A percentile compares a stretch with the other conserved stretches of the same genome.
Evolutionary conservation across 2,329 filamentous ascomycete species (phyloP).

Genomic region (Talaromyces rugulosus): DNA sequence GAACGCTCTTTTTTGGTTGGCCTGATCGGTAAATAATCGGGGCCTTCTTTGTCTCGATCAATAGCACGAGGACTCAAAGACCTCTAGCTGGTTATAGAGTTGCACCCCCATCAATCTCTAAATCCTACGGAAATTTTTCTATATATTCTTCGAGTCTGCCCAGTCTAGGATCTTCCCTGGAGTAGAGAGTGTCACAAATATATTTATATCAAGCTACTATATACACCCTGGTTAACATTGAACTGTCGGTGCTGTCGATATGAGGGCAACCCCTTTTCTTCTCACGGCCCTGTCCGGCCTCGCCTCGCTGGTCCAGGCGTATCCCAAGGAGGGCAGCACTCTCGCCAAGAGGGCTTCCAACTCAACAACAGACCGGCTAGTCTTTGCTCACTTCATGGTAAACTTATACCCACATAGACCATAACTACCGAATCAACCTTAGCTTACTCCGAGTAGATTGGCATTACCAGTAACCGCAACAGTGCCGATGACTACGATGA

Average conservation of each 20-base stretch:
- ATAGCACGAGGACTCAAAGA: neutral
- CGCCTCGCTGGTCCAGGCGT: conserved; percentile 1
- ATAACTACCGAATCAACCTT: neutral
- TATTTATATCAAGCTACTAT: neutral
- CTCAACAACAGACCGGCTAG: conserved; percentile 4
- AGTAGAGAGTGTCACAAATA: neutral
- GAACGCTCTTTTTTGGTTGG: neutral
- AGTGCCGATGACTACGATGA: conserved; percentile 44
- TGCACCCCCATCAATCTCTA: neutral
- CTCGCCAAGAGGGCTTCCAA: conserved; percentile 1
- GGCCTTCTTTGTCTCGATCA: neutral
- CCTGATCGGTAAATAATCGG: neutral
- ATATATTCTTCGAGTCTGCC: neutral
- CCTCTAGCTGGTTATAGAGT: neutral
- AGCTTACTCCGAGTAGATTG: conserved; percentile 32
- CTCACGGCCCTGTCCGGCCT: conserved; percentile 8
- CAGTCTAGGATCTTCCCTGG: neutral
- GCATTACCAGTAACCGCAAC: conserved; percentile 42
- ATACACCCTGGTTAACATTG: neutral
- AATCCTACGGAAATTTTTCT: neutral
- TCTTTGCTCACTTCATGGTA: conserved; percentile 16
- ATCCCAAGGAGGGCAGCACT: neutral
- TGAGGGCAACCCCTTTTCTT: neutral
- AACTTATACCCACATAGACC: neutral
- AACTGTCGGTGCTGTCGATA: neutral